A percentile compares a stretch with the other conserved stretches of the same genome.
These are phyloP conservation scores for Sequoiadendron giganteum DNA, from an alignment of 75 land plant genomes.

Conservation along the genomic window DNA sequence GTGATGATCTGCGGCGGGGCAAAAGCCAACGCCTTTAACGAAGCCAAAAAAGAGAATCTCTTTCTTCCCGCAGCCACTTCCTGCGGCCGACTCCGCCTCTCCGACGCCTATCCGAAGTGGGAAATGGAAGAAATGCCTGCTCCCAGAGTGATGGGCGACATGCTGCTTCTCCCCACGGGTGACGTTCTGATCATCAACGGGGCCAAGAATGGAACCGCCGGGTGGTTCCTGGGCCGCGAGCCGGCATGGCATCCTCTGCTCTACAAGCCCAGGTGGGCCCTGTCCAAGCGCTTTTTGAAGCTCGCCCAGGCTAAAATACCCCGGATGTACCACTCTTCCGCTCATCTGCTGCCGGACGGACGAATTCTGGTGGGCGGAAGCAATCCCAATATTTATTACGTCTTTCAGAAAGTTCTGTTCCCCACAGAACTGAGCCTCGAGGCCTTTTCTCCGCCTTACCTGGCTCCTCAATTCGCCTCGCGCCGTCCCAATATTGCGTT, in stretches of 20 bases:
- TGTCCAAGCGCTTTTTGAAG: constrained; percentile 29
- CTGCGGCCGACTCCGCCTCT: constrained; percentile 58
- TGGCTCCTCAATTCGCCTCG: constrained; percentile 7
- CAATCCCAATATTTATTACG: constrained; percentile 58
- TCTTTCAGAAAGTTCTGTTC: constrained; percentile 32
- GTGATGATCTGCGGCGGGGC: constrained; percentile 77
- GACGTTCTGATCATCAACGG: constrained; percentile 82
- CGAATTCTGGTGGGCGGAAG: constrained; percentile 80
- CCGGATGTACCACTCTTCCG: constrained; percentile 68
- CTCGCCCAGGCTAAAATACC: constrained; percentile 35
- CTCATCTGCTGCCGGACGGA: constrained; percentile 55
- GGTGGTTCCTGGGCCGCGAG: constrained; percentile 58
- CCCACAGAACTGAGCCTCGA: constrained; percentile 78
- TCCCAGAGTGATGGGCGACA: constrained; percentile 73
- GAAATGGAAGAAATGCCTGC: constrained; percentile 80
- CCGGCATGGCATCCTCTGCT: constrained; percentile 41
- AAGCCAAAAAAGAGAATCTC: background rate
- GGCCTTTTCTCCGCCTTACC: constrained; percentile 62
- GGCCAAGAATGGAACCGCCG: constrained; percentile 60
- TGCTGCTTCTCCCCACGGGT: constrained; percentile 64
- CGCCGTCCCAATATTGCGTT: constrained; percentile 22
- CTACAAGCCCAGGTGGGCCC: constrained; percentile 25
- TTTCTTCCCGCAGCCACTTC: constrained; percentile 28
- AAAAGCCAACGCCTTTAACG: constrained; percentile 13
- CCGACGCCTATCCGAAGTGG: constrained; percentile 50